Evolutionary conservation across 768 basidiomycete species (phyloP).

Genomic region (Dioszegia crocea): DNA sequence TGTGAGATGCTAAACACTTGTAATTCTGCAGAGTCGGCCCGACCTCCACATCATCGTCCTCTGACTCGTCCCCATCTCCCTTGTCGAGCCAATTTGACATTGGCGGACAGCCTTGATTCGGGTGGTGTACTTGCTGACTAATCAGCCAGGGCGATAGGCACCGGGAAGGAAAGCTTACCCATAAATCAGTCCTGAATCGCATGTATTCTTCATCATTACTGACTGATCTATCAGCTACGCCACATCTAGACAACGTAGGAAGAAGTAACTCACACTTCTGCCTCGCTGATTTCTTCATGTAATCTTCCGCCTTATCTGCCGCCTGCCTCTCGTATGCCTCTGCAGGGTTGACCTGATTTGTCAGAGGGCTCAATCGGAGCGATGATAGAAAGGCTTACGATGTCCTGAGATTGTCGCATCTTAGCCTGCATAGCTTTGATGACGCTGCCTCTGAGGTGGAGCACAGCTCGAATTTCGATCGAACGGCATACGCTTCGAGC

Average conservation of each 20-base stretch:
- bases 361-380: not conserved
- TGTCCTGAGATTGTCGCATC: conserved; percentile 9
- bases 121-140: not conserved
- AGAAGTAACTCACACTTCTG: conserved; percentile 26
- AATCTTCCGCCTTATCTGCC: conserved; percentile 12
- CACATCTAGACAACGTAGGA: not conserved
- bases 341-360: conserved; percentile 18
- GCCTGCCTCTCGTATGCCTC: conserved; percentile 12
- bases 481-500: conserved; percentile 14
- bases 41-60: conserved; percentile 79
- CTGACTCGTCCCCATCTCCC: conserved; percentile 59
- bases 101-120: conserved; percentile 49
- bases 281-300: conserved; percentile 21
- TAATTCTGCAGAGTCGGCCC: conserved; percentile 80
- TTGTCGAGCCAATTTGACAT: conserved; percentile 34
- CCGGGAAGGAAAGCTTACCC: conserved; percentile 20
- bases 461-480: conserved; percentile 17
- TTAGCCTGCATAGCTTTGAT: conserved; percentile 10
- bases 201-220: conserved; percentile 19
- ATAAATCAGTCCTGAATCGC: conserved; percentile 25
- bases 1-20: conserved; percentile 56
- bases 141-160: not conserved
- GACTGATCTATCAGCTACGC: conserved; percentile 18
- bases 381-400: conserved; percentile 14
- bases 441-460: conserved; percentile 19